These are phyloP conservation scores for Arabidopsis suecica DNA, from an alignment of 345 rosid genomes.

Conservation along the genomic window DNA sequence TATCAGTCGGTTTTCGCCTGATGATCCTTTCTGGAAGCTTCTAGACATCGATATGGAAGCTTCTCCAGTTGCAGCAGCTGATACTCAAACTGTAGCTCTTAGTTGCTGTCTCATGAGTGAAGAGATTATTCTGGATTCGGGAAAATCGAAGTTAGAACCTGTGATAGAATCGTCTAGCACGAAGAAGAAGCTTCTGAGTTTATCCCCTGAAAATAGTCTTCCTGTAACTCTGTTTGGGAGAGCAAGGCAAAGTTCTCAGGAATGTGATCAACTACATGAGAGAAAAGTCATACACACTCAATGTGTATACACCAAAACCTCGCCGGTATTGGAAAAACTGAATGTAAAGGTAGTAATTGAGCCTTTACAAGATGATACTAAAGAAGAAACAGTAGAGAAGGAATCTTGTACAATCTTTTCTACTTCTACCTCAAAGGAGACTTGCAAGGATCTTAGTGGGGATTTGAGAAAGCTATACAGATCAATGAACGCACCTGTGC, in stretches of 20 bases:
- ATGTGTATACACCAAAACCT: slow-evolving; percentile 20
- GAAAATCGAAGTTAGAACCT: slow-evolving; percentile 39
- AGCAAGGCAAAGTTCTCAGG: slow-evolving; percentile 59
- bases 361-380: slow-evolving; percentile 34
- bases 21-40: slow-evolving; percentile 82
- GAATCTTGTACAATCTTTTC: slow-evolving; percentile 30
- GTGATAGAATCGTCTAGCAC: slow-evolving; percentile 35
- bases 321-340: slow-evolving; percentile 12
- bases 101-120: slow-evolving; percentile 46
- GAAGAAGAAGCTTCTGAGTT: slow-evolving; percentile 47
- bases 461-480: slow-evolving; percentile 65
- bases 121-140: slow-evolving; percentile 38
- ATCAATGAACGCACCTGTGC: slow-evolving; percentile 77
- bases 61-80: slow-evolving; percentile 43
- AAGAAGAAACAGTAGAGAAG: slow-evolving; percentile 26
- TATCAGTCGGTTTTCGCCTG: slow-evolving; percentile 49
- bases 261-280: slow-evolving; percentile 40
- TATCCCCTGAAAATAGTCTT: slow-evolving; percentile 54
- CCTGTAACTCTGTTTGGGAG: slow-evolving; percentile 75
- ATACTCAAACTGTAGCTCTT: slow-evolving; percentile 27
- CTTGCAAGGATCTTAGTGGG: slow-evolving; percentile 53
- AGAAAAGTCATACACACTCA: slow-evolving; percentile 19
- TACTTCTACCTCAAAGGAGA: slow-evolving; percentile 42
- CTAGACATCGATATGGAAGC: slow-evolving; percentile 59
- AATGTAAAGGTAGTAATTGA: slow-evolving; percentile 32